Evolutionary conservation across 495 filamentous ascomycete species (phyloP).

Genomic region (Lasiosphaeria hispida): DNA sequence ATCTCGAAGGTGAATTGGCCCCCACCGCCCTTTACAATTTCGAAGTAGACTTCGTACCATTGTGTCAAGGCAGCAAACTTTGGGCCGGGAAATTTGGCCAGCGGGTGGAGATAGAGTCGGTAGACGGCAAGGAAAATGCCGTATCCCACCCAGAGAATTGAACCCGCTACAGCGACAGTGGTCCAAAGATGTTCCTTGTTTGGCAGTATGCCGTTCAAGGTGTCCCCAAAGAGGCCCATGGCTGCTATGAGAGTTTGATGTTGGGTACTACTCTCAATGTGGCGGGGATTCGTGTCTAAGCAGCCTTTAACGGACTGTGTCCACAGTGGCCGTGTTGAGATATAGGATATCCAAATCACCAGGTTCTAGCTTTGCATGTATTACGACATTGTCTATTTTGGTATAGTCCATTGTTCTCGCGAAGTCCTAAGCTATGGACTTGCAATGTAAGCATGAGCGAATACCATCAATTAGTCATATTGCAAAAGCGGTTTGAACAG

Average conservation of each 20-base stretch:
- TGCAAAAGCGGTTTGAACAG: too few species aligned
- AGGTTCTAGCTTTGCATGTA: too few species aligned
- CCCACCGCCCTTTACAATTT: neutral
- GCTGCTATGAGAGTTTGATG: neutral
- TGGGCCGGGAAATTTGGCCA: constrained; percentile 47
- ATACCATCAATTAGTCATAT: too few species aligned
- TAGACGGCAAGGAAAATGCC: constrained; percentile 24
- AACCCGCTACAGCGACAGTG: neutral
- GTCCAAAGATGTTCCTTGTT: neutral
- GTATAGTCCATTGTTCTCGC: too few species aligned
- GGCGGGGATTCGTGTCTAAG: too few species aligned
- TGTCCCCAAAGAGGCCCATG: neutral
- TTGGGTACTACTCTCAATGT: neutral
- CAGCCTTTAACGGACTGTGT: too few species aligned
- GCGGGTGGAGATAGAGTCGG: constrained; percentile 46
- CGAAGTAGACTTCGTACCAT: constrained; percentile 1
- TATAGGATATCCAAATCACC: too few species aligned
- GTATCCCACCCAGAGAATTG: neutral
- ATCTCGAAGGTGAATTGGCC: constrained; percentile 1
- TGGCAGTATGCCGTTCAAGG: neutral
- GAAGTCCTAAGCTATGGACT: too few species aligned
- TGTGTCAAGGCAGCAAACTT: constrained; percentile 15
- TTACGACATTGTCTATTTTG: too few species aligned
- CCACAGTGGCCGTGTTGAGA: too few species aligned
- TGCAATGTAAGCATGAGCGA: too few species aligned